Conservation (phyloP, 805 yeast species). For the Sugiyamaella boreocaroliniensis region DNA sequence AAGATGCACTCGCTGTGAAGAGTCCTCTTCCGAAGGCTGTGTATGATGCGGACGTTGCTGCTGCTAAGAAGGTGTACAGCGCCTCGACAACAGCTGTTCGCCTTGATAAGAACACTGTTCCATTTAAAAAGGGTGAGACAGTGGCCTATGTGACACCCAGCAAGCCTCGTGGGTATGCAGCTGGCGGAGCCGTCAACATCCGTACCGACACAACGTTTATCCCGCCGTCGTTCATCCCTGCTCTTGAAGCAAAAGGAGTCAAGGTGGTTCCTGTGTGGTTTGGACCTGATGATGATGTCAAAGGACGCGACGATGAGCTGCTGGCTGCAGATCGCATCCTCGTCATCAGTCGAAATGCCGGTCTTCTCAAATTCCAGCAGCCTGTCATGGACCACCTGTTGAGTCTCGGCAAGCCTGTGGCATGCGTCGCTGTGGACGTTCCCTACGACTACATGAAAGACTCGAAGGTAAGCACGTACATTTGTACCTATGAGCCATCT, state of each 20-base stretch:
- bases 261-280: constrained; percentile 47
- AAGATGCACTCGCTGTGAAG: constrained; percentile 36
- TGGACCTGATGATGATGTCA: constrained; percentile 41
- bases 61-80: constrained; percentile 35
- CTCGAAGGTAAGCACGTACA: constrained; percentile 41
- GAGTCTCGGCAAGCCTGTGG: constrained; percentile 42
- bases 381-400: constrained; percentile 51
- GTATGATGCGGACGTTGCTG: background rate
- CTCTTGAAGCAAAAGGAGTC: constrained; percentile 37
- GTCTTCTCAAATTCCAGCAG: constrained; percentile 49
- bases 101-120: constrained; percentile 32
- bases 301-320: constrained; percentile 45
- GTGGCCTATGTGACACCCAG: constrained; percentile 22
- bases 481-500: constrained; percentile 54
- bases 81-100: constrained; percentile 46
- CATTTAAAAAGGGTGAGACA: constrained; percentile 28
- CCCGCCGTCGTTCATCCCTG: constrained; percentile 32
- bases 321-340: constrained; percentile 41
- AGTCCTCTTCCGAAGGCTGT: constrained; percentile 17
- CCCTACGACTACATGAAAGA: constrained; percentile 47
- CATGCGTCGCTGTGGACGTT: constrained; percentile 48
- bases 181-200: constrained; percentile 26
- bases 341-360: constrained; percentile 42
- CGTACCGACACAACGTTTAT: constrained; percentile 19
- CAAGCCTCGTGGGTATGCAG: constrained; percentile 5